Conservation (phyloP, 2,329 filamentous ascomycete genomes). For the Cercospora sojina region DNA sequence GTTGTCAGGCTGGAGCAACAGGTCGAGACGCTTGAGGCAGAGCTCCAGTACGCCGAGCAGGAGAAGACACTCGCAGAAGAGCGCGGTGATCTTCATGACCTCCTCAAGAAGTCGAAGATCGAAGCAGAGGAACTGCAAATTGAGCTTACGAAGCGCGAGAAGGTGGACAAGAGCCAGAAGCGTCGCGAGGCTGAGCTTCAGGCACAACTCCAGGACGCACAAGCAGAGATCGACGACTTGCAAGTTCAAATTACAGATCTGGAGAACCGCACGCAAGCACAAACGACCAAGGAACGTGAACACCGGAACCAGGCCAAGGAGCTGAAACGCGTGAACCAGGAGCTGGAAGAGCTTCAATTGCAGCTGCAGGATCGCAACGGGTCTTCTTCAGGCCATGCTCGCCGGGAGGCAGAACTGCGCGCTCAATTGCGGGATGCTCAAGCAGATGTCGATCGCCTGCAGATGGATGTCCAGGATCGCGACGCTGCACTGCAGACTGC, state of each 20-base stretch:
- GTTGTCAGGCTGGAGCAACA: constrained; percentile 50
- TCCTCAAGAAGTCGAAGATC: constrained; percentile 62
- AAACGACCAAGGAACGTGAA: constrained; percentile 39
- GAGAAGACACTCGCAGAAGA: constrained; percentile 54
- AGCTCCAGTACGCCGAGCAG: constrained; percentile 57
- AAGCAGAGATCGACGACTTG: constrained; percentile 42
- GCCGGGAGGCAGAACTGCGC: constrained; percentile 44
- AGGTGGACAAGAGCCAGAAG: constrained; percentile 59
- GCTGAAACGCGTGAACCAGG: constrained; percentile 34
- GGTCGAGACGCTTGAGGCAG: constrained; percentile 57
- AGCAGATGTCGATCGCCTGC: constrained; percentile 35
- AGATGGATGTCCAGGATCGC: constrained; percentile 46
- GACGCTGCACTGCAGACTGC: constrained; percentile 39
- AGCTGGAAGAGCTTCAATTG: constrained; percentile 39
- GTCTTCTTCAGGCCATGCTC: constrained; percentile 38
- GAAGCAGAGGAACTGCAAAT: constrained; percentile 59
- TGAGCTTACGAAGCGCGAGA: constrained; percentile 67
- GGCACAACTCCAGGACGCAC: constrained; percentile 64
- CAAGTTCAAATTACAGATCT: constrained; percentile 58
- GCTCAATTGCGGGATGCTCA: constrained; percentile 38
- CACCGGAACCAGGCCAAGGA: constrained; percentile 39
- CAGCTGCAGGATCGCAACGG: constrained; percentile 51
- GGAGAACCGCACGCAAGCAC: constrained; percentile 32
- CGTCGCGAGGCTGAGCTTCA: constrained; percentile 61
- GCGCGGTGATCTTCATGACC: constrained; percentile 59